Base-by-base conservation (phyloP, 805 yeast species). In the Wickerhamiella bombiphila region DNA sequence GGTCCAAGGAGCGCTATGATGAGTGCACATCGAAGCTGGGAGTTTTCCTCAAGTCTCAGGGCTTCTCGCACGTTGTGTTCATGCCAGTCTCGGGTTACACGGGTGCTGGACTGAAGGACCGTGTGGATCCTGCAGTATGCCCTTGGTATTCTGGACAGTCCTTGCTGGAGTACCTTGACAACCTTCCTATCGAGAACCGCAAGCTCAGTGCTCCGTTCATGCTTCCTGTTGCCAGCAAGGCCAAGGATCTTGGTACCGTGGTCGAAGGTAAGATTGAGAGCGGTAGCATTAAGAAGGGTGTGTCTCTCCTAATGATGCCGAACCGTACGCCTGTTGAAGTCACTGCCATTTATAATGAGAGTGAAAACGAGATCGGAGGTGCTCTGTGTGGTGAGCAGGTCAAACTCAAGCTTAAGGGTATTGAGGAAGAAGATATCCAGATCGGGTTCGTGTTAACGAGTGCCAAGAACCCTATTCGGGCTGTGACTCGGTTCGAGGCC, bases 11-110 rank as follows among this genome's bases (percentile, higher is more conserved):
- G 57, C 80, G 99, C 63, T 91, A 82, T 60, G 83, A 81, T 51
- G 97, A 91, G 67, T 91, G 97, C 72, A 85, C 80, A 46, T 61
- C 74, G 49, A 91, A 88, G 62, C 66, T 93, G 48, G 73, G 74
- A 18, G 54, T 58, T 35, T 91, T 76, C 69, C 70, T 91, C 60
- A 58, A 58, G 52, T 82, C 73, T 57, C 77, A 82, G 54, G 98
- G 98, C 34, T 91, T 85, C 66, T 81, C 79, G 37, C 94, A 86
- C 58, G 79, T 91, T 39, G 58, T 73, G 16, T 81, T 73, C 64
- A 88, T 91, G 96, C 99, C 99, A 33, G 96, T 91, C 37, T 85
- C 96, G 15, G 99, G 98, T 46, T 91, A 68, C 69, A 83, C 95
- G 37, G 98, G 99, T 56, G 94, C 93, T 40, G 95, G 95, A 50